A percentile compares a stretch with the other conserved stretches of the same genome.
Evolutionary conservation across 495 filamentous ascomycete genomes (phyloP).

Genomic region (Sordaria brevicollis): DNA sequence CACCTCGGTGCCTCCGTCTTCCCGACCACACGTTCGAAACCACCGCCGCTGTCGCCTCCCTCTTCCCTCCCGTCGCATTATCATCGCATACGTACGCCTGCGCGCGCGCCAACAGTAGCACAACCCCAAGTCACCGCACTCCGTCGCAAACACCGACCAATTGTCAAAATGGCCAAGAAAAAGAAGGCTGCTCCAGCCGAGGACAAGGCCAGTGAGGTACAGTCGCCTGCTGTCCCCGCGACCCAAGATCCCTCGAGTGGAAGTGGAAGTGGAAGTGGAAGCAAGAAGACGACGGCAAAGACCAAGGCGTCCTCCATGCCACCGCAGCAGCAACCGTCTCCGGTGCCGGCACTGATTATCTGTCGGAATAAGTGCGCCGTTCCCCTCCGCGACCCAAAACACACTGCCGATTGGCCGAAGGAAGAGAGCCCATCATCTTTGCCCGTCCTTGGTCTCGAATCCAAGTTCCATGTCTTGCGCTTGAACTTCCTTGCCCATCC

Average conservation of each 20-base stretch:
- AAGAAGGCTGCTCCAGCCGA: conserved; percentile 3
- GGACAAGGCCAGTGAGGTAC: background rate
- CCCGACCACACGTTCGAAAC: background rate
- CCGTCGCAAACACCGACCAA: background rate
- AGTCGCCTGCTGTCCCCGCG: background rate
- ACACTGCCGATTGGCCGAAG: background rate
- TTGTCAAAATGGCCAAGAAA: conserved; percentile 8
- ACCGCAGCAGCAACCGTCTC: background rate
- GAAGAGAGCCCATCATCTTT: background rate
- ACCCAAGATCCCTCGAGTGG: background rate
- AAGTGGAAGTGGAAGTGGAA: background rate
- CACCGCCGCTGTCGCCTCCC: background rate
- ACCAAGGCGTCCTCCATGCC: background rate
- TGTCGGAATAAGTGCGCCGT: conserved; percentile 10
- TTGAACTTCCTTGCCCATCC: background rate
- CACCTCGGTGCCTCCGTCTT: background rate
- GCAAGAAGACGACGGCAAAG: conserved; percentile 5
- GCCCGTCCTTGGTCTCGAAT: background rate
- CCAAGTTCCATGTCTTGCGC: background rate
- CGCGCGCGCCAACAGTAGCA: background rate
- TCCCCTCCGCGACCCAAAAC: background rate
- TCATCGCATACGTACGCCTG: too few relatives aligned
- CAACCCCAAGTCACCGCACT: background rate
- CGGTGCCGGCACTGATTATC: conserved; percentile 8
- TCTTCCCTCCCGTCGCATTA: background rate